A percentile compares a stretch with the other conserved stretches of the same genome.
These are phyloP conservation scores for Umbelopsis sp. DNA, from an alignment of 192 early-diverging fungal genomes.

Conservation along the genomic window DNA sequence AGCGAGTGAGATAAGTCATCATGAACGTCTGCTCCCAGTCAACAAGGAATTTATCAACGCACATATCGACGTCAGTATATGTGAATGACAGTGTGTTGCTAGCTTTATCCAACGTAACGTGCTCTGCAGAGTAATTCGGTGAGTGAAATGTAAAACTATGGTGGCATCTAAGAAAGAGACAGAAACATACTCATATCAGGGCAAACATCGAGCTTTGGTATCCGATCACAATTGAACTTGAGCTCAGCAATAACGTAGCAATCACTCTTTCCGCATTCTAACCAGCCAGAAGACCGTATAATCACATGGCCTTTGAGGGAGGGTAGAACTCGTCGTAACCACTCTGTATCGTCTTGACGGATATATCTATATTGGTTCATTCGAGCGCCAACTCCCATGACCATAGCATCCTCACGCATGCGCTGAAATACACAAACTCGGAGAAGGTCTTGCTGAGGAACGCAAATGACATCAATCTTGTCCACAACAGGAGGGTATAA, in stretches of 20 bases:
- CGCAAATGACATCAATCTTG: constrained; percentile 40
- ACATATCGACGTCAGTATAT: constrained; percentile 36
- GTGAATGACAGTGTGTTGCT: constrained; percentile 41
- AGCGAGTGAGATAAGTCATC: constrained; percentile 42
- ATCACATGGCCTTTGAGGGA: constrained; percentile 34
- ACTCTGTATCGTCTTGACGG: constrained; percentile 18
- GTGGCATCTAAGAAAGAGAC: background rate
- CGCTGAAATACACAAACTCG: constrained; percentile 29
- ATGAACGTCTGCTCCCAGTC: constrained; percentile 45
- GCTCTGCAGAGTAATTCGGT: constrained; percentile 23
- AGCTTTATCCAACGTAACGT: constrained; percentile 35
- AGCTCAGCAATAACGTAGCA: constrained; percentile 42
- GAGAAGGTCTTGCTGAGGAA: constrained; percentile 34
- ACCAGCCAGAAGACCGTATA: constrained; percentile 36
- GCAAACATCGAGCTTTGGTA: constrained; percentile 23
- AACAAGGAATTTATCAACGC: constrained; percentile 34
- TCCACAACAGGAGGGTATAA: constrained; percentile 35
- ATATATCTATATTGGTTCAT: constrained; percentile 14
- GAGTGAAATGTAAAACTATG: background rate
- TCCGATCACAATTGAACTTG: constrained; percentile 28
- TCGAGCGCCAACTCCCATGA: constrained; percentile 21
- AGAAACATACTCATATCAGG: constrained; percentile 22
- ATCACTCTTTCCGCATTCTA: constrained; percentile 27
- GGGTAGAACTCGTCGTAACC: constrained; percentile 28
- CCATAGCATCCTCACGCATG: constrained; percentile 14